Evolutionary conservation across 345 rosid genomes (phyloP).

Genomic region (Erucastrum elatum): DNA sequence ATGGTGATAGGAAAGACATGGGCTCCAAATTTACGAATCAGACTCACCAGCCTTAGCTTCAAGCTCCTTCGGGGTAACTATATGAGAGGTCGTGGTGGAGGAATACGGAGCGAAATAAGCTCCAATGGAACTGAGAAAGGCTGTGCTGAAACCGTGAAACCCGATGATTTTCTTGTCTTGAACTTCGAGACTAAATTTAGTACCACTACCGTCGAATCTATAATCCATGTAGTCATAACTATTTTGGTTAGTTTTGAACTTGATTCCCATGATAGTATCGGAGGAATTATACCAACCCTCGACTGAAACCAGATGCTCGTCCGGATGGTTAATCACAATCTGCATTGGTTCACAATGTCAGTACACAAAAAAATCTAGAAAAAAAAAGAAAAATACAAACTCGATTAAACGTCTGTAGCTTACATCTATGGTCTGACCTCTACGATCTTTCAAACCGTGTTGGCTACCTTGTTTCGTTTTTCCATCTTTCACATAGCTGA

Average conservation of each 20-base stretch:
- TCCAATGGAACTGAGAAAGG: constrained; percentile 28
- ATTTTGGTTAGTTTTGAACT: constrained; percentile 15
- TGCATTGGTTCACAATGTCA: not conserved
- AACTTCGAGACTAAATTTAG: constrained; percentile 28
- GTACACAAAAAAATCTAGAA: not conserved
- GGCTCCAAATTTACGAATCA: constrained; percentile 34
- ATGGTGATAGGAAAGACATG: constrained; percentile 27
- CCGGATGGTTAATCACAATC: constrained; percentile 26
- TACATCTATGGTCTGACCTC: not conserved
- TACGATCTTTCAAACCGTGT: no score
- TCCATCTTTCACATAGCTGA: constrained; percentile 30
- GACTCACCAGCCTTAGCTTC: constrained; percentile 33
- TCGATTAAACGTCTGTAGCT: not conserved
- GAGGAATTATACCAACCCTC: constrained; percentile 30
- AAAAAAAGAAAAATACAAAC: not conserved
- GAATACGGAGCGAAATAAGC: constrained; percentile 24
- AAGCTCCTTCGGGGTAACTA: constrained; percentile 5
- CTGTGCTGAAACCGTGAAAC: constrained; percentile 28
- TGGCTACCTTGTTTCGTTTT: not conserved
- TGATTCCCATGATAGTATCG: constrained; percentile 13
- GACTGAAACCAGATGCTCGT: constrained; percentile 23
- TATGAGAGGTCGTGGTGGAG: not conserved
- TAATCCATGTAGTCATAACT: not conserved
- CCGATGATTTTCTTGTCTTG: constrained; percentile 35
- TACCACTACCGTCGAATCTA: not conserved